Evolutionary conservation across 2,329 filamentous ascomycete species (phyloP).

Genomic region (Orbilia quercus): DNA sequence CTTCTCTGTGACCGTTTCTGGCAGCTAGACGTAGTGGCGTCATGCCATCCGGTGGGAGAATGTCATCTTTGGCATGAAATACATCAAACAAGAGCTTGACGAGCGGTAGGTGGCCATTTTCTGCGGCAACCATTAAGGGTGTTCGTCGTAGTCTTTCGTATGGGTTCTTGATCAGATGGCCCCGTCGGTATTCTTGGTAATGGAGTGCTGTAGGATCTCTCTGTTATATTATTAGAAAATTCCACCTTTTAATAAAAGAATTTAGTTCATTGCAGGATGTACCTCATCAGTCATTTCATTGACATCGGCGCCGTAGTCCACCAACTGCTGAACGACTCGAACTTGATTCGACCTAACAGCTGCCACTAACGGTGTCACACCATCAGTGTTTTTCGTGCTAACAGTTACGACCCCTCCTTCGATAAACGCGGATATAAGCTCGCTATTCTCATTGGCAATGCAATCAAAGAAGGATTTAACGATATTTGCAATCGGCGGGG

Average conservation of each 20-base stretch:
- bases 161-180: constrained; percentile 5
- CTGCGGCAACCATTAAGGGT: constrained; percentile 49
- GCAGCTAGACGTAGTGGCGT: constrained; percentile 45
- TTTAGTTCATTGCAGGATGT: not conserved
- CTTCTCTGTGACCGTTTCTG: constrained; percentile 40
- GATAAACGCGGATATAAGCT: constrained; percentile 51
- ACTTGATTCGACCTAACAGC: constrained; percentile 49
- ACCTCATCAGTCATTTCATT: constrained; percentile 44
- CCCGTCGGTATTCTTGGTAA: constrained; percentile 21
- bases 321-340: constrained; percentile 50
- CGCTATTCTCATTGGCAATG: constrained; percentile 50
- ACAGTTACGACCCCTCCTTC: constrained; percentile 42
- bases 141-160: constrained; percentile 29
- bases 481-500: constrained; percentile 26
- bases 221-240: constrained; percentile 9
- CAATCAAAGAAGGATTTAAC: constrained; percentile 42
- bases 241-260: constrained; percentile 2
- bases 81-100: constrained; percentile 54
- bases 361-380: constrained; percentile 43
- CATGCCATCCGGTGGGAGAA: constrained; percentile 53
- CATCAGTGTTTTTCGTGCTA: constrained; percentile 22
- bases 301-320: constrained; percentile 51
- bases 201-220: constrained; percentile 6
- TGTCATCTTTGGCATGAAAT: constrained; percentile 49
- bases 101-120: constrained; percentile 50